phyloP scores from a whole-genome alignment of 805 yeast genomes.

The Starmerella riodocensis region DNA sequence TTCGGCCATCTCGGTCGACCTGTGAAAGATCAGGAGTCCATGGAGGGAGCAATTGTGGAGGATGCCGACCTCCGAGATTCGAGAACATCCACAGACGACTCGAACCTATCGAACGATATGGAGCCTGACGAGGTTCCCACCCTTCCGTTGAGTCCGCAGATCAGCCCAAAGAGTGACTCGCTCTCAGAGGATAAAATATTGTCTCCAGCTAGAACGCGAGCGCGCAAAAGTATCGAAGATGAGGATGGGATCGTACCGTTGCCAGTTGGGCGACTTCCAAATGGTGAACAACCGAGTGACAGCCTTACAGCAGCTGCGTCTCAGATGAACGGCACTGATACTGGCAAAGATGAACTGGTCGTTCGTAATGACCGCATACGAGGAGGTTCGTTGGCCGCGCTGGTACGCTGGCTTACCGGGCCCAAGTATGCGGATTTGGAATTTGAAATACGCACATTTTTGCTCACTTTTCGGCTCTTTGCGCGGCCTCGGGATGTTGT shows the following conservation, averaged over 20 bases:
- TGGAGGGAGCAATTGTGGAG: too few relatives aligned
- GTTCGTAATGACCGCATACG: slow-evolving; percentile 22
- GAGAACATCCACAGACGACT: too few relatives aligned
- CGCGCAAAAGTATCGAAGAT: neutral
- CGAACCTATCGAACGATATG: neutral
- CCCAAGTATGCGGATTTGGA: slow-evolving; percentile 2
- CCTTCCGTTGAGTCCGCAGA: neutral
- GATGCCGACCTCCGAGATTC: too few relatives aligned
- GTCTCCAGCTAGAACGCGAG: neutral
- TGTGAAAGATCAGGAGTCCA: too few relatives aligned
- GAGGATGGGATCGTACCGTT: too few relatives aligned
- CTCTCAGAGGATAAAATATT: neutral
- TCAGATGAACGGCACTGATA: neutral
- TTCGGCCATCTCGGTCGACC: too few relatives aligned
- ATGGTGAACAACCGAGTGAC: too few relatives aligned
- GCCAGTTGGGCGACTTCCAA: too few relatives aligned
- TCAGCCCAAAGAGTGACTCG: neutral
- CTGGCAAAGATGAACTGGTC: slow-evolving; percentile 10
- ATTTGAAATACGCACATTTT: slow-evolving; percentile 45
- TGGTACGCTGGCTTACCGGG: slow-evolving; percentile 24
- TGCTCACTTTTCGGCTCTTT: slow-evolving; percentile 63
- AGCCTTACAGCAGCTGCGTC: too few relatives aligned
- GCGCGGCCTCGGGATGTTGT: slow-evolving; percentile 53
- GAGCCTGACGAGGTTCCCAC: neutral
- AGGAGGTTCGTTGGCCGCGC: slow-evolving; percentile 27